These are phyloP conservation scores for Pyrenophora seminiperda DNA, from an alignment of 2,329 filamentous ascomycete species.

Conservation along the genomic window DNA sequence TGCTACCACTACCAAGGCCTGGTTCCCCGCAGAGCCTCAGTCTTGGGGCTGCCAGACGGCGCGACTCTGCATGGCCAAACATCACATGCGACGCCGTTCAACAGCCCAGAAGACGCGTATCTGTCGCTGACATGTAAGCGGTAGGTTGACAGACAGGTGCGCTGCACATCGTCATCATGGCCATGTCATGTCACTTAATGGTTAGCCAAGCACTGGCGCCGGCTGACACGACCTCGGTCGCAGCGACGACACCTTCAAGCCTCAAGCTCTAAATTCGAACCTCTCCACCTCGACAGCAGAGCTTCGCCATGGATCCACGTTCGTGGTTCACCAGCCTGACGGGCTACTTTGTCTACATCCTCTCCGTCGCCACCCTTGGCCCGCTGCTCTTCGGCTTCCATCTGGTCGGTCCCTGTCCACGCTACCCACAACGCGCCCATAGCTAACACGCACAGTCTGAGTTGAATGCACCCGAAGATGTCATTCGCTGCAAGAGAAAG, in stretches of 20 bases:
- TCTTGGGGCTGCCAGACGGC: background rate
- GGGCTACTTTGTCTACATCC: constrained; percentile 75
- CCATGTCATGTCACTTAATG: constrained; percentile 11
- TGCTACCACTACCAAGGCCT: constrained; percentile 4
- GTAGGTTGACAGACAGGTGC: constrained; percentile 15
- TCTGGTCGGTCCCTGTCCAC: constrained; percentile 66
- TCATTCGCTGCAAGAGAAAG: constrained; percentile 81
- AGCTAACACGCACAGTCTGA: constrained; percentile 68
- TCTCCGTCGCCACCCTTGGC: constrained; percentile 79
- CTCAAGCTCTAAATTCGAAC: background rate
- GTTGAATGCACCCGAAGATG: constrained; percentile 91
- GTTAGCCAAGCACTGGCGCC: constrained; percentile 4
- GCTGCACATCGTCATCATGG: constrained; percentile 16
- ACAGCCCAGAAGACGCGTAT: background rate
- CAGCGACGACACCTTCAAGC: background rate
- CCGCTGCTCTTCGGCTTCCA: constrained; percentile 95
- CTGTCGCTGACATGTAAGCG: constrained; percentile 2
- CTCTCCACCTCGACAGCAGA: constrained; percentile 16
- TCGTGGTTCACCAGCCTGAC: constrained; percentile 62
- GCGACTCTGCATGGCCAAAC: background rate
- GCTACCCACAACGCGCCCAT: background rate
- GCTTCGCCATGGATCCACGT: constrained; percentile 44
- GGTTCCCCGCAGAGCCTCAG: constrained; percentile 13
- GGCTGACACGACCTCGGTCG: constrained; percentile 9
- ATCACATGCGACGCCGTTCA: background rate